Conservation (phyloP, 768 basidiomycete species). For the Ephemerocybe angulata region DNA sequence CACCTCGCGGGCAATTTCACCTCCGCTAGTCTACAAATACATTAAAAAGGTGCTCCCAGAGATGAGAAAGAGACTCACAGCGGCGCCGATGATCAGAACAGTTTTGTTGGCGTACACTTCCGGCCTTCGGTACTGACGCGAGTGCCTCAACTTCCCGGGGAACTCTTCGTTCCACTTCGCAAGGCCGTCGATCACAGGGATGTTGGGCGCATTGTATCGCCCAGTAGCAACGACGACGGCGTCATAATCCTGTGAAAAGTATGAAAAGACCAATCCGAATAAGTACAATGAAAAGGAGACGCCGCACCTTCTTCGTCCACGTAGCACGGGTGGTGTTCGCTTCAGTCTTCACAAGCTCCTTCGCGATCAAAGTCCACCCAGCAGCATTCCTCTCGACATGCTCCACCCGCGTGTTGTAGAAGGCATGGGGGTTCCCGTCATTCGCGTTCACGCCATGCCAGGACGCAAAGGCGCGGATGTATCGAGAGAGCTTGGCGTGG, state of each 20-base stretch:
- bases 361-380: conserved; percentile 35
- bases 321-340: conserved; percentile 24
- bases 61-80: conserved; percentile 29
- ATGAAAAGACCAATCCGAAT: conserved; percentile 4
- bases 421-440: conserved; percentile 34
- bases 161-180: conserved; percentile 32
- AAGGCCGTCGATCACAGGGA: conserved; percentile 31
- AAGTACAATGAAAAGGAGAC: not conserved
- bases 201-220: conserved; percentile 31
- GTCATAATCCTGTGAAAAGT: conserved; percentile 28
- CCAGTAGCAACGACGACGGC: conserved; percentile 33
- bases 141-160: conserved; percentile 33
- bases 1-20: conserved; percentile 35
- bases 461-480: conserved; percentile 41
- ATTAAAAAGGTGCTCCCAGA: too few relatives aligned
- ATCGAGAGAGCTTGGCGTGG: conserved; percentile 30
- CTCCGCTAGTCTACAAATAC: conserved; percentile 29
- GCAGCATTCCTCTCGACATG: conserved; percentile 36
- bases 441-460: conserved; percentile 40
- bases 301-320: conserved; percentile 37
- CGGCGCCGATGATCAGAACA: conserved; percentile 41
- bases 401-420: conserved; percentile 49
- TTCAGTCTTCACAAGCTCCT: conserved; percentile 22
- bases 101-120: conserved; percentile 33
- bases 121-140: conserved; percentile 40